These are phyloP conservation scores for Cystobasidiaceae sp. DNA, from an alignment of 1,284 basidiomycete genomes.

Conservation along the genomic window DNA sequence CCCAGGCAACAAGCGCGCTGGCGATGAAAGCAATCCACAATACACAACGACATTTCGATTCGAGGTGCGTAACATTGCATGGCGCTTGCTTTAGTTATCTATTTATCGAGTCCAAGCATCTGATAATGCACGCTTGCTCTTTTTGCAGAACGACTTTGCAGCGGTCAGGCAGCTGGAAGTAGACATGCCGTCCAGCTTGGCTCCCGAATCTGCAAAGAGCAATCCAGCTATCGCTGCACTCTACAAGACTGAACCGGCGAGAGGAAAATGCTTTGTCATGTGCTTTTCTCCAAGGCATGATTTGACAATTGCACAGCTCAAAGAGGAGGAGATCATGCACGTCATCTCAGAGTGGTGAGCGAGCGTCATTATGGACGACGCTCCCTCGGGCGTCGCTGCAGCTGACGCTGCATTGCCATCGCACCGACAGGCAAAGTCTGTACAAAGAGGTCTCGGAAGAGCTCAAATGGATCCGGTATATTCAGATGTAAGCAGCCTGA, in stretches of 20 bases:
- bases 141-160: conserved; percentile 42
- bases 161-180: conserved; percentile 35
- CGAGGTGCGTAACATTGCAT: no score
- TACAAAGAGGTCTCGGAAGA: conserved; percentile 49
- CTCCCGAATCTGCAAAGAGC: background rate
- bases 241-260: conserved; percentile 64
- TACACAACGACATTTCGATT: conserved; percentile 62
- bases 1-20: conserved; percentile 76
- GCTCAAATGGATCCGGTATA: conserved; percentile 60
- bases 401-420: no score
- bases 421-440: conserved; percentile 50
- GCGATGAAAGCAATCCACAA: conserved; percentile 63
- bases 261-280: conserved; percentile 83
- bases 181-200: conserved; percentile 26
- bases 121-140: background rate
- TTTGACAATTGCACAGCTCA: conserved; percentile 75
- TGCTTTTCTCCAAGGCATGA: conserved; percentile 87
- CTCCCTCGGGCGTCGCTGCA: no score
- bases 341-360: conserved; percentile 71
- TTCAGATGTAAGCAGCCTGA: conserved; percentile 70
- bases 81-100: no score
- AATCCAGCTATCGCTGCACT: conserved; percentile 45
- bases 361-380: conserved; percentile 60
- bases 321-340: conserved; percentile 57
- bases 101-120: conserved; percentile 49